Conservation (phyloP, 2,329 filamentous ascomycete genomes). For the Colletotrichum plurivorum region DNA sequence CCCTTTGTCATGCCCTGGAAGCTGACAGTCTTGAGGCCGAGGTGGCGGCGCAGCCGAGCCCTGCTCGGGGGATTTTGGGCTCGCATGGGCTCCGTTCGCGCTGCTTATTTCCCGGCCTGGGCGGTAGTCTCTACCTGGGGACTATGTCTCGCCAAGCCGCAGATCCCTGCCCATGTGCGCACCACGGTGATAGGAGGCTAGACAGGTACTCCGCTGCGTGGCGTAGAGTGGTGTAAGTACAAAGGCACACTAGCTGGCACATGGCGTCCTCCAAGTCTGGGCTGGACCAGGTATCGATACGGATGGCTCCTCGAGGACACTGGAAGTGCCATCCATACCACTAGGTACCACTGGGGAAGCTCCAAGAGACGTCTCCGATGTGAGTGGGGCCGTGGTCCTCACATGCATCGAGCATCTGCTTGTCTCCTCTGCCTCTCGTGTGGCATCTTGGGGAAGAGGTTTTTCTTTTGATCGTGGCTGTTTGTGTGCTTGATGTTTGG, state of each 20-base stretch:
- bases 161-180: slow-evolving; percentile 18
- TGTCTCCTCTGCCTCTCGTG: slow-evolving; percentile 4
- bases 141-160: slow-evolving; percentile 17
- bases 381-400: slow-evolving; percentile 31
- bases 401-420: slow-evolving; percentile 39
- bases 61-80: slow-evolving; percentile 34
- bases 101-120: slow-evolving; percentile 37
- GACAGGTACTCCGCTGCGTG: no score
- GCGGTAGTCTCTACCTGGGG: slow-evolving; percentile 27
- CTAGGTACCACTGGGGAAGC: slow-evolving; percentile 24
- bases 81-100: slow-evolving; percentile 36
- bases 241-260: background rate
- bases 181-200: no score
- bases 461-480: slow-evolving; percentile 2
- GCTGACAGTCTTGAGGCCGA: background rate
- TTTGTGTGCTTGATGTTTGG: background rate
- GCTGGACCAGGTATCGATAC: slow-evolving; percentile 32
- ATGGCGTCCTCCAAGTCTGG: slow-evolving; percentile 15
- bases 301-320: slow-evolving; percentile 22
- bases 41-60: slow-evolving; percentile 24
- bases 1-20: slow-evolving; percentile 16
- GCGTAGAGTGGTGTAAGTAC: background rate
- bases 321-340: slow-evolving; percentile 12
- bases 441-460: slow-evolving; percentile 16
- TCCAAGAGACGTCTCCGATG: slow-evolving; percentile 32